These are phyloP conservation scores for Cylindrotheca closterium DNA, from an alignment of 108 stramenopile species.

Conservation along the genomic window DNA sequence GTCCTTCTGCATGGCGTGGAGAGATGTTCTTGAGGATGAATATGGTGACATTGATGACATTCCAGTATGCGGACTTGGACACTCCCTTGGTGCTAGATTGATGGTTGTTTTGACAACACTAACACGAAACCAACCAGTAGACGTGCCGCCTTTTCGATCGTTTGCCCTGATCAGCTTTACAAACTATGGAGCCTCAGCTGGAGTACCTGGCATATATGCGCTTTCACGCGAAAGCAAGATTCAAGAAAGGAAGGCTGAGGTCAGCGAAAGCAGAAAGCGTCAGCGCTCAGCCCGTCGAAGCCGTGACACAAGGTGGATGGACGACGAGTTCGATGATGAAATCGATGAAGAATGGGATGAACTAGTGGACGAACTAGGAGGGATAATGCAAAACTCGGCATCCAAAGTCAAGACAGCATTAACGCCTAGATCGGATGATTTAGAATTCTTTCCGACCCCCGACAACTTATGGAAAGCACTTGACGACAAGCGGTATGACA, in stretches of 20 bases:
- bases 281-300: background rate
- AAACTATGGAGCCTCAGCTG: conserved; percentile 50
- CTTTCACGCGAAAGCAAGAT: conserved; percentile 34
- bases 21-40: conserved; percentile 73
- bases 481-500: conserved; percentile 35
- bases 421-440: conserved; percentile 56
- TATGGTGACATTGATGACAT: conserved; percentile 56
- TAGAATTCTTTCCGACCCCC: conserved; percentile 80
- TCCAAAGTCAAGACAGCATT: conserved; percentile 47
- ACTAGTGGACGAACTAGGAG: conserved; percentile 51
- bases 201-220: conserved; percentile 48
- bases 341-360: conserved; percentile 69
- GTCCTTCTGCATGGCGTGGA: conserved; percentile 65
- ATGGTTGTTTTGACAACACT: conserved; percentile 60
- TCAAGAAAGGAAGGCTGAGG: conserved; percentile 1
- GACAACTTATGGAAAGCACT: conserved; percentile 74
- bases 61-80: conserved; percentile 74
- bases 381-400: conserved; percentile 38
- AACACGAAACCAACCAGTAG: conserved; percentile 8
- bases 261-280: conserved; percentile 1
- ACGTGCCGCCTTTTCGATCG: conserved; percentile 37
- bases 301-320: background rate
- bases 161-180: conserved; percentile 59
- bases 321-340: conserved; percentile 34
- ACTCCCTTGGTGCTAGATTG: conserved; percentile 74